A percentile compares a stretch with the other conserved stretches of the same genome.
phyloP scores from a whole-genome alignment of 768 basidiomycete genomes.

The Neoboletus subvelutipes region DNA sequence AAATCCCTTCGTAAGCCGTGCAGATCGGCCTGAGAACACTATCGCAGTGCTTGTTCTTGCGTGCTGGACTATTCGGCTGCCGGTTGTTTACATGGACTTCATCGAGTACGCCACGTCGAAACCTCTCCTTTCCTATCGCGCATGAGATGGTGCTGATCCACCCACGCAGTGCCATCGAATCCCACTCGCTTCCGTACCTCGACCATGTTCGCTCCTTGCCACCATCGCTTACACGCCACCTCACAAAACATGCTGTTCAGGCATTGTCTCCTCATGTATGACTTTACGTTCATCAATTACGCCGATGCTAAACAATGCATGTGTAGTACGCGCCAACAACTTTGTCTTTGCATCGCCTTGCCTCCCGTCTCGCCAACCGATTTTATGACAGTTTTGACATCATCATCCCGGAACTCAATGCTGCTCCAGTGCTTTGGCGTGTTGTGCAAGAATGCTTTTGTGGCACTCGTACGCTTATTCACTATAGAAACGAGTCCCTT shows the following conservation, averaged over 20 bases:
- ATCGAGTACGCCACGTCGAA: slow-evolving; percentile 49
- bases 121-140: background rate
- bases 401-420: slow-evolving; percentile 71
- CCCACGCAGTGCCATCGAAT: slow-evolving; percentile 62
- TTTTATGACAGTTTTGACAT: slow-evolving; percentile 56
- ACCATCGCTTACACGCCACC: slow-evolving; percentile 56
- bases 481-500: background rate
- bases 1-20: slow-evolving; percentile 25
- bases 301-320: slow-evolving; percentile 13
- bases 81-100: slow-evolving; percentile 74
- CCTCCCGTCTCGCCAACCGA: slow-evolving; percentile 60
- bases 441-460: slow-evolving; percentile 58
- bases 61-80: slow-evolving; percentile 79
- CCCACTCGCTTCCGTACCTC: slow-evolving; percentile 77
- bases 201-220: slow-evolving; percentile 68
- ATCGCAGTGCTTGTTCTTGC: slow-evolving; percentile 72
- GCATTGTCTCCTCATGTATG: slow-evolving; percentile 70
- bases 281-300: slow-evolving; percentile 2
- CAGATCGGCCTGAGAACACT: slow-evolving; percentile 45
- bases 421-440: slow-evolving; percentile 77
- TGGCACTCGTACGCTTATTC: slow-evolving; percentile 64
- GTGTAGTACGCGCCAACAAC: slow-evolving; percentile 64
- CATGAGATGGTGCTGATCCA: slow-evolving; percentile 7
- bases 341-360: slow-evolving; percentile 53
- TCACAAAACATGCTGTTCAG: slow-evolving; percentile 66